Evolutionary conservation across 2,329 filamentous ascomycete species (phyloP).

Genomic region (Penicillium hesseltinei): DNA sequence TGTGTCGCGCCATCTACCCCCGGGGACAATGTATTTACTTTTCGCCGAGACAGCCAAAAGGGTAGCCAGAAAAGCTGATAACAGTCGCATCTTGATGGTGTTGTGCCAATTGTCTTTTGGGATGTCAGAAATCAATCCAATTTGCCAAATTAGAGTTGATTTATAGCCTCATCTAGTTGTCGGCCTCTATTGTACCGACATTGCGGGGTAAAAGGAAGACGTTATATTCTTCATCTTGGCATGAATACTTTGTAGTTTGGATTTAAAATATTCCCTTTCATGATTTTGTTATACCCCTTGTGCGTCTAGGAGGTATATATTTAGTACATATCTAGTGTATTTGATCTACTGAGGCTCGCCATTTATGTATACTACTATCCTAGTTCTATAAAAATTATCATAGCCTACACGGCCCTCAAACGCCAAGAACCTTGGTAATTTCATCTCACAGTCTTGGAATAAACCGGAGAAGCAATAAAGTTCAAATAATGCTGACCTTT

Average conservation of each 20-base stretch:
- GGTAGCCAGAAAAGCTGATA: not conserved
- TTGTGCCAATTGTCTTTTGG: not conserved
- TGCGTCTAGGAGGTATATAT: not conserved
- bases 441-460: too few relatives aligned
- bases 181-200: slow-evolving; percentile 10
- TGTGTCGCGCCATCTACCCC: slow-evolving; percentile 60
- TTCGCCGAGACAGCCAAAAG: slow-evolving; percentile 8
- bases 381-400: not conserved
- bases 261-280: not conserved
- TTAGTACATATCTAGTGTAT: too few relatives aligned
- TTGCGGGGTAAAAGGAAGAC: slow-evolving; percentile 4
- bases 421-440: not conserved
- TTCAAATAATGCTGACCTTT: not conserved
- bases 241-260: not conserved
- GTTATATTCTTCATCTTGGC: not conserved
- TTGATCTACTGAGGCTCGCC: not conserved
- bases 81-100: not conserved
- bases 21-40: slow-evolving; percentile 61
- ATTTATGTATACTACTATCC: not conserved
- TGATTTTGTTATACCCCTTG: too few relatives aligned
- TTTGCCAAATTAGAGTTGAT: not conserved
- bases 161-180: not conserved
- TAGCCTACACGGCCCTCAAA: too few relatives aligned
- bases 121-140: not conserved
- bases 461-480: not conserved